Evolutionary conservation across 805 yeast species (phyloP).

Genomic region (Huiozyma naganishii): DNA sequence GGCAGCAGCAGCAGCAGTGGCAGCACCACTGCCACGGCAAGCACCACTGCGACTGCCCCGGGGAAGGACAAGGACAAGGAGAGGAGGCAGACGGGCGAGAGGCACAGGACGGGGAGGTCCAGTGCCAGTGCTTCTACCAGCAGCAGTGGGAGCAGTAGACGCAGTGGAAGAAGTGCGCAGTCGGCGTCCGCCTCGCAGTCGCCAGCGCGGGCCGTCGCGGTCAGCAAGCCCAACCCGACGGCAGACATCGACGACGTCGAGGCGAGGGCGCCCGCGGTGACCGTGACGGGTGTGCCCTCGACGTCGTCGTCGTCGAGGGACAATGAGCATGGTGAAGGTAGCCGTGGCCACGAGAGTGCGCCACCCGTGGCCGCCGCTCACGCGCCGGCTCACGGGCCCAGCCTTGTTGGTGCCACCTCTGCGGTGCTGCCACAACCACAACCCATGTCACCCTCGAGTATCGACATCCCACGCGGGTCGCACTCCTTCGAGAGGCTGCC

Average conservation of each 20-base stretch:
- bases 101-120: not conserved
- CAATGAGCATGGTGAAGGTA: no score
- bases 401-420: no score
- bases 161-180: constrained; percentile 1
- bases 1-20: no score
- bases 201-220: no score
- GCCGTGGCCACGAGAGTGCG: no score
- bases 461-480: constrained; percentile 31
- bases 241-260: not conserved
- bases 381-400: no score
- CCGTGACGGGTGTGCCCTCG: no score
- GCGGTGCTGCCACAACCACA: no score
- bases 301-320: no score
- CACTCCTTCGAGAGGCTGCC: constrained; percentile 48
- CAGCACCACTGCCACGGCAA: constrained; percentile 3
- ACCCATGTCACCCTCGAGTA: constrained; percentile 10
- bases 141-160: not conserved
- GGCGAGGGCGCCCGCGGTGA: no score
- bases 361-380: no score
- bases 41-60: constrained; percentile 17
- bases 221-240: not conserved
- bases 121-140: not conserved
- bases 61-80: constrained; percentile 32
- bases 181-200: not conserved
- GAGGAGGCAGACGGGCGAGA: constrained; percentile 6